phyloP scores from a whole-genome alignment of 805 yeast genomes.

The Ogataea neopini region DNA sequence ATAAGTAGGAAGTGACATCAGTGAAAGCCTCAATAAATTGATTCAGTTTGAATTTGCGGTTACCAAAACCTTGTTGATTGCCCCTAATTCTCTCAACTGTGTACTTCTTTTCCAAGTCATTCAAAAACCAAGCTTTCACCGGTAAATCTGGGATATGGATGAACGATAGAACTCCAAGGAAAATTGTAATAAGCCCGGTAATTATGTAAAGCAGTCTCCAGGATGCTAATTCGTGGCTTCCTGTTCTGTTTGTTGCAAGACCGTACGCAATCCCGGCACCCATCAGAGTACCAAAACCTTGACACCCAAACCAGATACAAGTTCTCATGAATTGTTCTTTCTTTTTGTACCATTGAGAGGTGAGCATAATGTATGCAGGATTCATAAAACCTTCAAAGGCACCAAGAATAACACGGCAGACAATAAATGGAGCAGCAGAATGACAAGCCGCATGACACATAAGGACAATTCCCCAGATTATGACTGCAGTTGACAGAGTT shows the following conservation, averaged over 20 bases:
- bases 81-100: slow-evolving; percentile 33
- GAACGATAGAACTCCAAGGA: slow-evolving; percentile 47
- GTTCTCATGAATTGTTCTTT: slow-evolving; percentile 33
- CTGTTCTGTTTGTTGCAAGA: slow-evolving; percentile 31
- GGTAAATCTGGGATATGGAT: slow-evolving; percentile 61
- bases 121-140: slow-evolving; percentile 41
- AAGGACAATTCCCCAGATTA: slow-evolving; percentile 48
- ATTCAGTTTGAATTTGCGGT: slow-evolving; percentile 27
- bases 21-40: slow-evolving; percentile 29
- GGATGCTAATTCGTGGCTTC: slow-evolving; percentile 22
- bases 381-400: slow-evolving; percentile 35
- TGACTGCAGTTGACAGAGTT: slow-evolving; percentile 45
- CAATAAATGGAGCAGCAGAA: slow-evolving; percentile 45
- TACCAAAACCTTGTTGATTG: slow-evolving; percentile 29
- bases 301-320: slow-evolving; percentile 36
- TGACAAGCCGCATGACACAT: slow-evolving; percentile 46
- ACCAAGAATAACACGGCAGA: slow-evolving; percentile 52
- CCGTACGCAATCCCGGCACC: slow-evolving; percentile 61
- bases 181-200: slow-evolving; percentile 58
- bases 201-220: slow-evolving; percentile 66
- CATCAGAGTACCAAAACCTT: slow-evolving; percentile 48
- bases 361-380: slow-evolving; percentile 37
- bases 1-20: slow-evolving; percentile 44
- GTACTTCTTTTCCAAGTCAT: slow-evolving; percentile 35
- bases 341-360: slow-evolving; percentile 40